A percentile compares a stretch with the other conserved stretches of the same genome.
Conservation (phyloP, 2,329 filamentous ascomycete species). For the Neofusicoccum kwambonambiense region DNA sequence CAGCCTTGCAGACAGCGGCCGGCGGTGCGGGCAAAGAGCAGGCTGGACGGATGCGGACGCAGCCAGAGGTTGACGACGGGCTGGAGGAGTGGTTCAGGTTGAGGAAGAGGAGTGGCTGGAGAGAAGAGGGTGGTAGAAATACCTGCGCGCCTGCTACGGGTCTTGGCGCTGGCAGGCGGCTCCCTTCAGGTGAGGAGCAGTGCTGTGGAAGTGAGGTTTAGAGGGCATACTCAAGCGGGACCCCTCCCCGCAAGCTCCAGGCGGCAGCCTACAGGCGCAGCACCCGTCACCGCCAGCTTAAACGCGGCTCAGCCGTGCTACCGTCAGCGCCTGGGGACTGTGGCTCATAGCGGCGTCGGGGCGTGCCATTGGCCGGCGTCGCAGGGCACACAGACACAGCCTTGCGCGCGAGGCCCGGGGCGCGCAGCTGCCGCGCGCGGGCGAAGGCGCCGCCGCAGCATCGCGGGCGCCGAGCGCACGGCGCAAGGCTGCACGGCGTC, state of each 20-base stretch:
- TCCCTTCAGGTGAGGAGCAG: not conserved
- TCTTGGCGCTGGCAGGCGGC: too few species aligned
- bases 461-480: not conserved
- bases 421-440: constrained; percentile 1
- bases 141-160: too few species aligned
- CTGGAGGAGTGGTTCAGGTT: too few species aligned
- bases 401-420: not conserved
- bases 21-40: too few species aligned
- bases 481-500: not conserved
- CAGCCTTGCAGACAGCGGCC: too few species aligned
- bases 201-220: not conserved
- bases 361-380: not conserved
- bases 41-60: too few species aligned
- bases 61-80: too few species aligned
- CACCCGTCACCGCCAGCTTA: constrained; percentile 1
- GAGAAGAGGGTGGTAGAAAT: too few species aligned
- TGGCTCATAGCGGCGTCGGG: not conserved
- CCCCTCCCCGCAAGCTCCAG: constrained; percentile 1
- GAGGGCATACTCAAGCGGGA: not conserved
- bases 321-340: not conserved
- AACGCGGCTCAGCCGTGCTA: not conserved
- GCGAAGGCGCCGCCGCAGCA: not conserved
- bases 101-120: too few species aligned
- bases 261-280: not conserved
- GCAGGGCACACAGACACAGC: not conserved